These are phyloP conservation scores for Solanum pinnatisectum DNA, from an alignment of 257 asterid genomes.

Conservation along the genomic window DNA sequence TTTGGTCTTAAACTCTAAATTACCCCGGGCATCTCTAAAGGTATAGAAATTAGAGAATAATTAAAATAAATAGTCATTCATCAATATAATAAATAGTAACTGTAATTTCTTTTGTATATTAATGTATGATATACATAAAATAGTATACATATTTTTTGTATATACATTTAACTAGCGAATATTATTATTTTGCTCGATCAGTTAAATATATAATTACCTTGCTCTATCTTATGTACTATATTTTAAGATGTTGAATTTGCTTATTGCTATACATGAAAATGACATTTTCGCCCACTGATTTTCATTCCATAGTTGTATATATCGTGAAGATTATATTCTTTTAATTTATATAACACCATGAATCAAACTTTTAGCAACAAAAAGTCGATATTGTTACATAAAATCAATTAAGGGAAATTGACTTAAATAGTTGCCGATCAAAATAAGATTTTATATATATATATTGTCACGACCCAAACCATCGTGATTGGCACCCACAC, in stretches of 20 bases:
- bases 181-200: background rate
- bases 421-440: background rate
- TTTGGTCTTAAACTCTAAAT: background rate
- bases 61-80: background rate
- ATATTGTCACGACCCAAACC: too few relatives aligned
- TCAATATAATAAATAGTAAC: background rate
- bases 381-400: background rate
- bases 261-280: background rate
- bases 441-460: too few relatives aligned
- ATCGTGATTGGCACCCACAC: too few relatives aligned
- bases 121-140: background rate
- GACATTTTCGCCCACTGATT: background rate
- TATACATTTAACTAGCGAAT: background rate
- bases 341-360: background rate
- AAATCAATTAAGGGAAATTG: background rate
- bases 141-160: background rate
- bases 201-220: background rate
- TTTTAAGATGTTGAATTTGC: background rate
- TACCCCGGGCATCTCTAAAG: background rate
- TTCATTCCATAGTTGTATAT: background rate
- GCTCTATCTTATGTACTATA: background rate
- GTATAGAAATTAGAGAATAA: background rate
- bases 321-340: background rate
- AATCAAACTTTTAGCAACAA: background rate
- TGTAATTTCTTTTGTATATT: background rate